phyloP scores from a whole-genome alignment of 2,329 filamentous ascomycete genomes.

The Xylariales sp. region DNA sequence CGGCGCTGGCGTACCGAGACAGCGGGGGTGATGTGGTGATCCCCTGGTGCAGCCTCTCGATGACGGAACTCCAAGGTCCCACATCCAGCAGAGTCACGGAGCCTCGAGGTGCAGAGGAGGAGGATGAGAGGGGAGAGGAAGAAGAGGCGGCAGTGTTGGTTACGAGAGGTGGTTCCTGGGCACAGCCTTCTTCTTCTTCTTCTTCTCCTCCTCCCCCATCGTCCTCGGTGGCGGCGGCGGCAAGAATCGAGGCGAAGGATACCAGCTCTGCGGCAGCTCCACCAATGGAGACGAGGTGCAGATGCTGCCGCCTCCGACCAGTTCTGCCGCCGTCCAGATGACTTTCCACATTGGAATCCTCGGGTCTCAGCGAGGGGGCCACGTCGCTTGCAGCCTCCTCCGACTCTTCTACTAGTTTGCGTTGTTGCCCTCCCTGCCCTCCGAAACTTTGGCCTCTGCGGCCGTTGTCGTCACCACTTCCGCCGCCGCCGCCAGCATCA shows the following conservation, averaged over 20 bases:
- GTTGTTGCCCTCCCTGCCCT: not conserved
- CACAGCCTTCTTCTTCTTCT: too few relatives aligned
- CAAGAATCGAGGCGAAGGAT: conserved; percentile 43
- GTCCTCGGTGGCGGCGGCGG: conserved; percentile 11
- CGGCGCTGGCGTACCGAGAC: conserved; percentile 48
- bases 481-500: not conserved
- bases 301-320: too few relatives aligned
- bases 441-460: too few relatives aligned
- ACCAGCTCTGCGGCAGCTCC: conserved; percentile 60
- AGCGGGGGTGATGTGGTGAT: conserved; percentile 48
- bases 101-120: conserved; percentile 12
- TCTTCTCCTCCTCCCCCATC: too few relatives aligned
- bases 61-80: conserved; percentile 68
- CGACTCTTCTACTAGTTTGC: too few relatives aligned
- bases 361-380: too few relatives aligned
- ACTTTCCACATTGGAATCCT: conserved; percentile 1
- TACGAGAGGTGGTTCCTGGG: too few relatives aligned
- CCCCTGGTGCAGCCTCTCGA: conserved; percentile 50
- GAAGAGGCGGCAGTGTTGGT: too few relatives aligned
- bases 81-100: conserved; percentile 70
- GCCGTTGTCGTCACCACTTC: too few relatives aligned
- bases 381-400: not conserved
- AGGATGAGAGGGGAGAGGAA: not conserved
- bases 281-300: conserved; percentile 45
- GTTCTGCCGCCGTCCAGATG: too few relatives aligned